phyloP scores from a whole-genome alignment of 2,329 filamentous ascomycete genomes.

The Scopulariopsis brevicaulis region DNA sequence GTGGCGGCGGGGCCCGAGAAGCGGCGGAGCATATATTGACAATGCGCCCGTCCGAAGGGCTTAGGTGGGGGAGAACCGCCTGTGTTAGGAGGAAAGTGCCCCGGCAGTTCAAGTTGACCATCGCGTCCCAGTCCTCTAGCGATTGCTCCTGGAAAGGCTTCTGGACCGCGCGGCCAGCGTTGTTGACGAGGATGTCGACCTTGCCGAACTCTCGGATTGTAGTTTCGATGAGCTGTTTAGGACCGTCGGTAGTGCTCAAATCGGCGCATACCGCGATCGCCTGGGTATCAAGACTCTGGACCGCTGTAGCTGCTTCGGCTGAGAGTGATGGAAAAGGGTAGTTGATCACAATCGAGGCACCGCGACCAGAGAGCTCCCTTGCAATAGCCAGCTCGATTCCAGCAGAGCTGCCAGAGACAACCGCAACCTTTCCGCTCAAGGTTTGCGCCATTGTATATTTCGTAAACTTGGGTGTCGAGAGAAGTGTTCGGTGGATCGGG shows the following conservation, averaged over 20 bases:
- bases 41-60: conserved; percentile 17
- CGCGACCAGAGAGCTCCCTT: conserved; percentile 28
- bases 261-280: conserved; percentile 28
- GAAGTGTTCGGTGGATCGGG: no score
- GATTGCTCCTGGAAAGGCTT: conserved; percentile 23
- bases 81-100: conserved; percentile 29
- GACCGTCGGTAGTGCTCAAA: conserved; percentile 23
- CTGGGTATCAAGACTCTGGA: conserved; percentile 14
- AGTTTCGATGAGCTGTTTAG: conserved; percentile 20
- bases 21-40: conserved; percentile 27
- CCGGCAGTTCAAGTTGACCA: conserved; percentile 28
- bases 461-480: no score
- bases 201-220: conserved; percentile 20
- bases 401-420: conserved; percentile 31
- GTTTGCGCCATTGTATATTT: background rate
- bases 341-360: conserved; percentile 35
- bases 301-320: conserved; percentile 12
- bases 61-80: conserved; percentile 23
- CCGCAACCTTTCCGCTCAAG: conserved; percentile 29
- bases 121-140: conserved; percentile 22
- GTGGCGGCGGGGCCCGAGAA: conserved; percentile 19
- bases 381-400: conserved; percentile 34
- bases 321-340: conserved; percentile 26
- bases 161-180: conserved; percentile 22
- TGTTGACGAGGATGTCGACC: conserved; percentile 27